phyloP scores from a whole-genome alignment of 2,329 filamentous ascomycete genomes.

The Cladosporium austrohemisphaericum region DNA sequence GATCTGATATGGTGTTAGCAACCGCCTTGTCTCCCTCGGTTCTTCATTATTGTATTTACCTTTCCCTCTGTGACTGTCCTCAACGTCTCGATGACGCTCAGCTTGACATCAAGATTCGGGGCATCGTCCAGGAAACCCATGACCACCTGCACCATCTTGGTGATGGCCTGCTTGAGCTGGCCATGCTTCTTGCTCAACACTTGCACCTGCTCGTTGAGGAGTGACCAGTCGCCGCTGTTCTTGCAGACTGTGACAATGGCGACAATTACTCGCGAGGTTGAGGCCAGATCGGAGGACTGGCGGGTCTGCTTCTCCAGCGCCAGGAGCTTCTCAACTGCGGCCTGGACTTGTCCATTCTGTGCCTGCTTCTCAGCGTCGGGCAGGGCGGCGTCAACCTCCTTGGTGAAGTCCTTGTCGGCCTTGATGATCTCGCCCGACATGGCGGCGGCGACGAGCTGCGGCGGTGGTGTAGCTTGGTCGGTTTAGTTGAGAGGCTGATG shows the following conservation, averaged over 20 bases:
- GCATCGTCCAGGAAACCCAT: conserved; percentile 88
- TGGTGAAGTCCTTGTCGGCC: conserved; percentile 98
- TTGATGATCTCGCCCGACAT: conserved; percentile 80
- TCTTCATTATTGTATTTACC: too few relatives aligned
- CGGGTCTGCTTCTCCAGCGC: conserved; percentile 93
- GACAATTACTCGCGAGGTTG: conserved; percentile 83
- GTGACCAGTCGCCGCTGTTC: conserved; percentile 83
- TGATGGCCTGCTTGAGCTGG: conserved; percentile 97
- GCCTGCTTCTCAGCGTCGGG: conserved; percentile 87
- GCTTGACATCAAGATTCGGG: conserved; percentile 79
- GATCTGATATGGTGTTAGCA: conserved; percentile 56
- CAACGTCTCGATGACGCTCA: conserved; percentile 90
- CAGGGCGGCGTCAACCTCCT: conserved; percentile 88
- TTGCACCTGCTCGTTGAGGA: conserved; percentile 94
- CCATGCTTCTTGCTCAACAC: conserved; percentile 99
- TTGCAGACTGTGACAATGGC: conserved; percentile 93
- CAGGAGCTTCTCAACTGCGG: conserved; percentile 89
- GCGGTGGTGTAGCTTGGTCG: not conserved
- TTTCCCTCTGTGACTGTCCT: conserved; percentile 98
- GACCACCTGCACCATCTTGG: conserved; percentile 96
- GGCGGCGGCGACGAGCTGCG: conserved; percentile 16
- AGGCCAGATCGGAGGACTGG: conserved; percentile 94
- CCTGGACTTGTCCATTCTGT: conserved; percentile 63
- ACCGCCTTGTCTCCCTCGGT: too few relatives aligned
- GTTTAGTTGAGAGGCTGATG: too few relatives aligned